Percentiles rank a stretch among this genome's conserved stretches.
phyloP scores from a whole-genome alignment of 2,329 filamentous ascomycete genomes.

The Trichoderma sp. region DNA sequence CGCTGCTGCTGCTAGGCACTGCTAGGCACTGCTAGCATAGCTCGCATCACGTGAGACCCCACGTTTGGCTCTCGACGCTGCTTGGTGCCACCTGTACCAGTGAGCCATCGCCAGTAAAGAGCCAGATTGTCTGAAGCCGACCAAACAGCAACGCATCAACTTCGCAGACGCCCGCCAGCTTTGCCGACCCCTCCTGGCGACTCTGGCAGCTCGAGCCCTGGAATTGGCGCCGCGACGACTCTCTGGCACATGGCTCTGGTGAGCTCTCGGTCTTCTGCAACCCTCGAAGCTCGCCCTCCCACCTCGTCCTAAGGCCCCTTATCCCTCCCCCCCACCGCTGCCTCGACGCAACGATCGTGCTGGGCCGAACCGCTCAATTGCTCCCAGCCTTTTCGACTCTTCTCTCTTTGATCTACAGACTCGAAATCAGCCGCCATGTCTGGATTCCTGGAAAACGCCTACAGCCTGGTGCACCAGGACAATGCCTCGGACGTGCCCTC shows the following conservation, averaged over 20 bases:
- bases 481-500: conserved; percentile 91
- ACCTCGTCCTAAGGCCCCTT: conserved; percentile 36
- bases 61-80: conserved; percentile 30
- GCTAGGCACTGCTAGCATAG: not conserved
- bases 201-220: conserved; percentile 37
- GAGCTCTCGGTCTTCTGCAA: conserved; percentile 35
- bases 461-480: conserved; percentile 97
- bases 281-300: conserved; percentile 34
- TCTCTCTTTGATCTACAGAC: conserved; percentile 3
- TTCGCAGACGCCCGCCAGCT: conserved; percentile 43
- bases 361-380: conserved; percentile 11
- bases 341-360: conserved; percentile 36
- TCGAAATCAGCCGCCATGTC: conserved; percentile 69
- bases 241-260: conserved; percentile 40
- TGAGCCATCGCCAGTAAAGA: conserved; percentile 27
- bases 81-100: conserved; percentile 50
- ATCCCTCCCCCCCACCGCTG: conserved; percentile 42
- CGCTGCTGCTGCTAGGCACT: not conserved
- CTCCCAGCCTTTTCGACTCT: conserved; percentile 31
- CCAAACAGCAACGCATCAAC: conserved; percentile 11
- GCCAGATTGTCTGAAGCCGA: conserved; percentile 28
- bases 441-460: conserved; percentile 90
- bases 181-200: conserved; percentile 37
- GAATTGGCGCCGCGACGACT: conserved; percentile 37
- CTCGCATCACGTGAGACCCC: conserved; percentile 40